Evolutionary conservation across 176 grass and related monocot genomes (phyloP), one percentile per base, ranked within the genome.

Genomic region (Ampelocalamus luodianensis): DNA sequence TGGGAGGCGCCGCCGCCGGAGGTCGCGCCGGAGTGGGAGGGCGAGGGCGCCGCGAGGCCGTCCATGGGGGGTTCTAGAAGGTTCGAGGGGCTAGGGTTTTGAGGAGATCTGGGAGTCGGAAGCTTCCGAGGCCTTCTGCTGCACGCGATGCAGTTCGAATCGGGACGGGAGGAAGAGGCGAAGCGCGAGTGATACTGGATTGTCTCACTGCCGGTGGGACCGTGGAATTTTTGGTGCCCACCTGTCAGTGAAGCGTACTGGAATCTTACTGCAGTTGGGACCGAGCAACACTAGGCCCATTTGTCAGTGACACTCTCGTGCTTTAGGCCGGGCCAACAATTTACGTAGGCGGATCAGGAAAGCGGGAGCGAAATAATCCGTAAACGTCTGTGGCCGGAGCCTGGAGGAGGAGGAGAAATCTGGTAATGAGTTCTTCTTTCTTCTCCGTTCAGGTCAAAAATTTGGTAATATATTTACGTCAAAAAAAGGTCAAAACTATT

Each of bases 1-100:
- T 97, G 91, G 82, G 91, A 85, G 40, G 87, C 85, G 4, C 88
- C 91, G 16, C 93, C 94, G 60, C 92, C 94, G 45, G 97, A 96
- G 6, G 90, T 91, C 7, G 96, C 92, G 16, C 91, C 93, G 71
- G 93, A 99, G 88, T 92, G 89, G 68, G 96, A 95, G 20, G 90
- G 92, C 7, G 95, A 97, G 23, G 91, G 93, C 10, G 90, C 80
- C 14, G 80, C 85, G 84, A 93, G 93, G 39, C 86, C 86, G 79
- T 99, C 97, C 97, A 99, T 99, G 70, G 48, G 73, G 40, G 26
- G 49, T 88, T 92, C 68, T 65, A 49, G 63, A 78, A 72, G 48
- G 58, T 59, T 87, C 82, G 13, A 58, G 49, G 74, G 43, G 68
- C 54, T 90, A 90, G 90, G 92, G 83, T 82, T 90, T 85, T 40